These are phyloP conservation scores for Aaosphaeria arxii DNA, from an alignment of 2,329 filamentous ascomycete species.

Conservation along the genomic window DNA sequence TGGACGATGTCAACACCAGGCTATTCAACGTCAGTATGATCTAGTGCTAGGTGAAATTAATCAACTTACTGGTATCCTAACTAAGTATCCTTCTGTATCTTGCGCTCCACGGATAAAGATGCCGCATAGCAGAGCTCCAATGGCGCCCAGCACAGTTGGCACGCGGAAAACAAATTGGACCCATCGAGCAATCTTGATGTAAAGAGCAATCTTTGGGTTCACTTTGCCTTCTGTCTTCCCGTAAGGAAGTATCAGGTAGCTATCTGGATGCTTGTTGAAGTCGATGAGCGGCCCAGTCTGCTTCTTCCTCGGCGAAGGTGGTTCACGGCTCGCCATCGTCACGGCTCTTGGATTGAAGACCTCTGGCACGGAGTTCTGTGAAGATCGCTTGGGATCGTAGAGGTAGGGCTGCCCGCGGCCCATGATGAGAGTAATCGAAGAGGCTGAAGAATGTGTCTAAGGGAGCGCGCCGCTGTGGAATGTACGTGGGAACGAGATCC, in stretches of 20 bases:
- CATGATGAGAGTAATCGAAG: constrained; percentile 30
- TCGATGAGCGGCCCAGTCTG: constrained; percentile 76
- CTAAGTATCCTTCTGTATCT: constrained; percentile 67
- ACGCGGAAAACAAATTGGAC: constrained; percentile 68
- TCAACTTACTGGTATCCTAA: constrained; percentile 68
- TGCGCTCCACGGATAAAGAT: constrained; percentile 71
- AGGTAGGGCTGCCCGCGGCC: constrained; percentile 66
- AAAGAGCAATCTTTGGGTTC: constrained; percentile 65
- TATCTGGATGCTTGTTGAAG: constrained; percentile 83
- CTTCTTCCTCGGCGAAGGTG: constrained; percentile 59
- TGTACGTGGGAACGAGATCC: constrained; percentile 12
- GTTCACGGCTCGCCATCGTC: constrained; percentile 73
- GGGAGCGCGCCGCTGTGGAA: constrained; percentile 20
- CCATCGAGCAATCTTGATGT: constrained; percentile 67
- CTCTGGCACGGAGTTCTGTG: constrained; percentile 49
- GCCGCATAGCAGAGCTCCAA: constrained; percentile 70
- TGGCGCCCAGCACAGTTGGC: constrained; percentile 64
- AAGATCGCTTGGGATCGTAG: constrained; percentile 58
- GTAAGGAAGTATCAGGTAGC: constrained; percentile 63
- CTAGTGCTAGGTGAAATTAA: background rate
- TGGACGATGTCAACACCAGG: constrained; percentile 72
- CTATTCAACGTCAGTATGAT: constrained; percentile 44
- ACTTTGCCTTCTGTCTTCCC: constrained; percentile 63
- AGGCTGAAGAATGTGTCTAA: constrained; percentile 25
- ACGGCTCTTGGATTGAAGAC: constrained; percentile 85